Base-by-base conservation (phyloP, 805 yeast genomes). In the Metschnikowia chrysomelidarum region DNA sequence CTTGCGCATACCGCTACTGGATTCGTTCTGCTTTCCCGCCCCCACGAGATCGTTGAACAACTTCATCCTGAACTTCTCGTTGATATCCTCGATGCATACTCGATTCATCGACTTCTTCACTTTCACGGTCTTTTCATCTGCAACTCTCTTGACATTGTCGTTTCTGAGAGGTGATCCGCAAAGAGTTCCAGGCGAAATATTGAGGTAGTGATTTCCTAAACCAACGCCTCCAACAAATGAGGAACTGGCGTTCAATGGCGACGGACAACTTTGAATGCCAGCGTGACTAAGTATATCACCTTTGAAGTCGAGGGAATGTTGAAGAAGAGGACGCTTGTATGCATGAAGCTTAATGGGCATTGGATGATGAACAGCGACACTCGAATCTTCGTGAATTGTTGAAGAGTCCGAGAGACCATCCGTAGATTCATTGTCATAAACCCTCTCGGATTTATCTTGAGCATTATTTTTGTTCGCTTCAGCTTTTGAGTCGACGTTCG, bases 201-300 rank as follows among this genome's bases (percentile, higher is more conserved):
- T 54, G 44, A 62, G 60, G 40, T 57, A 60, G 27, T 59, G 56
- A 43, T 59, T 64, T 5, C 73, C 70, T 31, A 67, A 53, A 2
- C 73, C 73, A 10, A 67, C 62, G 7, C 63, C 62, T 24, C 59
- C 53, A n/a, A 51, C 47, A 28, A 54, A 44, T 15, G 50, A 52
- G 25, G 50, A 51, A 25, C 44, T 54, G 31, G 44, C 32, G 43
- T 53, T 32, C 45, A 48, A 34, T 32, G 53, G 44, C 19, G 49
- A 44, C 1, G 38, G 32, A 9, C 43, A 37, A 14, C 32, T 32
- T 7, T 36, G 36, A 3, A 36, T 11, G 12, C 23, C 31, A 2
- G 32, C 32, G 17, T 23, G 34, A 7, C 20, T 13, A 12, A 35
- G 27, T 19, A 31, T 17, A 23, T 36, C 40, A 6, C 15, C 32